Evolutionary conservation across 1,284 basidiomycete species (phyloP).

Genomic region (Boletus austroedulis): DNA sequence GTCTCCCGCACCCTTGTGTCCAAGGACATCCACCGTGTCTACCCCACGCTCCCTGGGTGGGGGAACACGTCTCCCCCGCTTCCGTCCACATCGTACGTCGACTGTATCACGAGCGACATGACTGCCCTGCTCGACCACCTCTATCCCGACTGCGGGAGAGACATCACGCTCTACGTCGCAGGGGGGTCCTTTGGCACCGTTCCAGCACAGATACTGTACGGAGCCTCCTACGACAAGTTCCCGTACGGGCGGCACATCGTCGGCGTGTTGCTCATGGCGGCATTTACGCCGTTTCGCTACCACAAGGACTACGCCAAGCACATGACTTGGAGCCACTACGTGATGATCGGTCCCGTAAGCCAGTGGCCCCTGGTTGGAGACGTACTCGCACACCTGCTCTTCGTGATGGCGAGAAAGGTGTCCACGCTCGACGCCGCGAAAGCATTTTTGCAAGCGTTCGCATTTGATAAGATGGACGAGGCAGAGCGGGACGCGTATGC

Average conservation of each 20-base stretch:
- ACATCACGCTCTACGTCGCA: slow-evolving; percentile 47
- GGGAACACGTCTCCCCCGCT: slow-evolving; percentile 47
- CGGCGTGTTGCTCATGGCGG: slow-evolving; percentile 47
- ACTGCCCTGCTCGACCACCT: slow-evolving; percentile 48
- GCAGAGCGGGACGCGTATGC: slow-evolving; percentile 42
- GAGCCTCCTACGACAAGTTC: slow-evolving; percentile 48
- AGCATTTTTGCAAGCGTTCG: slow-evolving; percentile 36
- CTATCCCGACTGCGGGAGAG: slow-evolving; percentile 40
- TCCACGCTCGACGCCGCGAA: slow-evolving; percentile 42
- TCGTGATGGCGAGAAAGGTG: slow-evolving; percentile 37
- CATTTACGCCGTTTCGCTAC: slow-evolving; percentile 47
- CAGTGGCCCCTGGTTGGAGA: slow-evolving; percentile 42
- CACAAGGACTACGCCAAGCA: slow-evolving; percentile 44
- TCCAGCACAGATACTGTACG: slow-evolving; percentile 56
- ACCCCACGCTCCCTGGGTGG: slow-evolving; percentile 58
- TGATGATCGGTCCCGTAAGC: slow-evolving; percentile 47
- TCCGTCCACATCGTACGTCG: slow-evolving; percentile 38
- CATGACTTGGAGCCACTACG: slow-evolving; percentile 46
- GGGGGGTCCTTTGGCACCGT: slow-evolving; percentile 55
- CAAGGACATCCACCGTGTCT: slow-evolving; percentile 44
- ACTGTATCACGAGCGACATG: slow-evolving; percentile 46
- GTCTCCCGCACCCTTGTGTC: slow-evolving; percentile 37
- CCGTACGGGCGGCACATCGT: slow-evolving; percentile 46
- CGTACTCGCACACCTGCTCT: slow-evolving; percentile 35
- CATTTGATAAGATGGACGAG: slow-evolving; percentile 44